Conservation (phyloP, 2,329 filamentous ascomycete species). For the Neoarthrinium moseri region DNA sequence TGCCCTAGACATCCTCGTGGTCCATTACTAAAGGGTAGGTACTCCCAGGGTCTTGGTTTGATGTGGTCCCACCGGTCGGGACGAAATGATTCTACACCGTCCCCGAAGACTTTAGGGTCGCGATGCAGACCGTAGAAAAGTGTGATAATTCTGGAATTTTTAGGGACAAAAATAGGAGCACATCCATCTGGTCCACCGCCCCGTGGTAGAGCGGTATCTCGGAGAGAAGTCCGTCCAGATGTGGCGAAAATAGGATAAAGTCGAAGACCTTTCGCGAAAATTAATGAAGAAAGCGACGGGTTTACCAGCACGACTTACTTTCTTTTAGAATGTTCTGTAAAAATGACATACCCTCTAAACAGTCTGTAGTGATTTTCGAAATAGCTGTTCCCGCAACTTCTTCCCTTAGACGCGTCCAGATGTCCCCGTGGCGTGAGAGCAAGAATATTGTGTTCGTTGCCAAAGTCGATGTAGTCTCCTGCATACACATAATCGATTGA, state of each 20-base stretch:
- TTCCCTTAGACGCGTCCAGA: constrained; percentile 11
- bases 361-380: neutral
- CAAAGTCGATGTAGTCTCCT: constrained; percentile 14
- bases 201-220: constrained; percentile 11
- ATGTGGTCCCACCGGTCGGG: constrained; percentile 13
- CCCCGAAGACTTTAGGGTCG: constrained; percentile 11
- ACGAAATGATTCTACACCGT: constrained; percentile 13
- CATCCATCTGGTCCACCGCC: constrained; percentile 8
- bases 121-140: constrained; percentile 12
- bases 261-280: constrained; percentile 10
- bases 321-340: constrained; percentile 11
- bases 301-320: constrained; percentile 6
- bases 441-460: constrained; percentile 12
- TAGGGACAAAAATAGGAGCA: constrained; percentile 10
- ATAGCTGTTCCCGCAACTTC: constrained; percentile 9
- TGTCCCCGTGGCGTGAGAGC: constrained; percentile 8
- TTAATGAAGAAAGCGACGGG: neutral
- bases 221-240: constrained; percentile 5
- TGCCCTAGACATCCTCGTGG: constrained; percentile 13
- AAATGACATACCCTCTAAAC: constrained; percentile 2
- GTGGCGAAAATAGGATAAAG: constrained; percentile 14
- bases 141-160: constrained; percentile 10
- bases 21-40: constrained; percentile 11
- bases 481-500: constrained; percentile 14
- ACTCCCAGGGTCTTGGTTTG: constrained; percentile 13